Evolutionary conservation across 2,329 filamentous ascomycete genomes (phyloP).

Genomic region (Ceratocystis ficicola): DNA sequence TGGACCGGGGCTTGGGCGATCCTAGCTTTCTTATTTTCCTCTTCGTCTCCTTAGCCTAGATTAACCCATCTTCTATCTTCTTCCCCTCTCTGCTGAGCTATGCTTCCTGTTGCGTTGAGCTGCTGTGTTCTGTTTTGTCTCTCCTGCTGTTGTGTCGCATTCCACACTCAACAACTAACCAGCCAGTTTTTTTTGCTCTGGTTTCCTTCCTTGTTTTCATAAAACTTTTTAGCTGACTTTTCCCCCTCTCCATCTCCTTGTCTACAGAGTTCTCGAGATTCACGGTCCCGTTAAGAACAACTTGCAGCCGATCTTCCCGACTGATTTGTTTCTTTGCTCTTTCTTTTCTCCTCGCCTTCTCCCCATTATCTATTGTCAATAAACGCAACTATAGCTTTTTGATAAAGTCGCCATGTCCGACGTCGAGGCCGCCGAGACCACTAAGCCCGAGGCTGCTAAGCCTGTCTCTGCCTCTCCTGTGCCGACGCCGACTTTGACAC

Average conservation of each 20-base stretch:
- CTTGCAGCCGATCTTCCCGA: slow-evolving; percentile 3
- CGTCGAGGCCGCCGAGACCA: slow-evolving; percentile 36
- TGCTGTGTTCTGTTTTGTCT: not conserved
- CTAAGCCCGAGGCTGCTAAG: slow-evolving; percentile 34
- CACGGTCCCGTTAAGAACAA: slow-evolving; percentile 7
- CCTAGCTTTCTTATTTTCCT: slow-evolving; percentile 3
- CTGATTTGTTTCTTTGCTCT: slow-evolving; percentile 11
- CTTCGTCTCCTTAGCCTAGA: not conserved
- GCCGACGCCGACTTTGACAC: slow-evolving; percentile 21
- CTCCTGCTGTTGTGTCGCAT: not conserved
- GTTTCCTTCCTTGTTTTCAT: not conserved
- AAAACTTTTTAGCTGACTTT: slow-evolving; percentile 6
- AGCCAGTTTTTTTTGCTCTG: slow-evolving; percentile 14
- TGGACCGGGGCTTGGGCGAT: not conserved
- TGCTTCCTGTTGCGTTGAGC: not conserved
- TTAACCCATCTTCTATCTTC: not conserved
- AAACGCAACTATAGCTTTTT: slow-evolving; percentile 17
- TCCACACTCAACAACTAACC: not conserved
- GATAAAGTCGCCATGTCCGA: slow-evolving; percentile 34
- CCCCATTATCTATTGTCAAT: slow-evolving; percentile 22
- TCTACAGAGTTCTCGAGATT: slow-evolving; percentile 17
- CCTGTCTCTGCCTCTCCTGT: slow-evolving; percentile 28
- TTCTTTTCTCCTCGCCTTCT: slow-evolving; percentile 7
- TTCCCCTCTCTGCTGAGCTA: not conserved
- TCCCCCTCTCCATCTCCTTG: slow-evolving; percentile 4